phyloP scores from a whole-genome alignment of 2,329 filamentous ascomycete genomes.

The Sclerotinia minor region DNA sequence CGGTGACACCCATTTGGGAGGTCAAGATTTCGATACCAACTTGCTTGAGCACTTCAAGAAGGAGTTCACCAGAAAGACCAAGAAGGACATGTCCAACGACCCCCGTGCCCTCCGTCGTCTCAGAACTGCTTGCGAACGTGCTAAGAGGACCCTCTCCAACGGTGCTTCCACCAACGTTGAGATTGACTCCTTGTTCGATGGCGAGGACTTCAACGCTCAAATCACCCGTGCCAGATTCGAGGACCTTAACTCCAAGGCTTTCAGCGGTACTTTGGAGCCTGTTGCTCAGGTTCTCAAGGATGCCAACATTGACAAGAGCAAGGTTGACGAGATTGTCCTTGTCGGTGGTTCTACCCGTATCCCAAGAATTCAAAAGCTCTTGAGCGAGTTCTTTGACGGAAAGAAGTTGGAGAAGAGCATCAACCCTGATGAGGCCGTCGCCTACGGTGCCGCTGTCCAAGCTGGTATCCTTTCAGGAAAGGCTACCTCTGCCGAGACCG shows the following conservation, averaged over 20 bases:
- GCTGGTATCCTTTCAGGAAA: conserved; percentile 98
- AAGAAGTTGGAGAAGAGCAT: conserved; percentile 99
- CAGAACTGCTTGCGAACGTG: conserved; percentile 97
- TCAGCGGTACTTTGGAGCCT: conserved; percentile 88
- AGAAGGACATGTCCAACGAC: conserved; percentile 78
- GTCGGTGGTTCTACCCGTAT: conserved; percentile 99
- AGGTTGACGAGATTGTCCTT: conserved; percentile 97
- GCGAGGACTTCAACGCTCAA: conserved; percentile 94
- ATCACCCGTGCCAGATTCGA: conserved; percentile 99
- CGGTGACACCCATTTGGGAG: conserved; percentile 95
- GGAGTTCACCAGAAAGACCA: conserved; percentile 81
- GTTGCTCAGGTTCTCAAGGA: conserved; percentile 98
- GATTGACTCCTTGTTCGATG: conserved; percentile 97
- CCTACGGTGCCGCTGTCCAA: conserved; percentile 97
- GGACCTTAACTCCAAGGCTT: conserved; percentile 95
- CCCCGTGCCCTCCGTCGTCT: conserved; percentile 92
- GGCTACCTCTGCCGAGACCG: conserved; percentile 91
- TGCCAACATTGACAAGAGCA: conserved; percentile 79
- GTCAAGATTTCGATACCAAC: conserved; percentile 95
- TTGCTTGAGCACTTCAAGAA: conserved; percentile 96
- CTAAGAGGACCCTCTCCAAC: conserved; percentile 97
- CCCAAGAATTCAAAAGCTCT: conserved; percentile 96
- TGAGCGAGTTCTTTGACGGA: conserved; percentile 98
- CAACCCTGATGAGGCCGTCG: conserved; percentile 99
- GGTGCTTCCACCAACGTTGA: conserved; percentile 97